Conservation (phyloP, 129 eudicot genomes). For the Cynara cardunculus region DNA sequence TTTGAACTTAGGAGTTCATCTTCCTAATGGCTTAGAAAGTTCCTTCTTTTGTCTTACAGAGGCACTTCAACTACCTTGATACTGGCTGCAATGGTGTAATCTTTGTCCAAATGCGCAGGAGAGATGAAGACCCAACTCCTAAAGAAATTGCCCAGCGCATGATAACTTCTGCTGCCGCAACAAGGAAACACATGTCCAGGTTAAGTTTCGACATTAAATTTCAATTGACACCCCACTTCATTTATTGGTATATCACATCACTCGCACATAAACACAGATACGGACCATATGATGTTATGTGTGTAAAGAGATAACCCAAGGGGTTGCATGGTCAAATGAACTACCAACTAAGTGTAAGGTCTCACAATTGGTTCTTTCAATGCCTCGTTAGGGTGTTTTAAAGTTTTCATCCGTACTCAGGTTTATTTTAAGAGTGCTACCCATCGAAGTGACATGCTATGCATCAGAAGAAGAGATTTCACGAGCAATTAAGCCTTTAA, state of each 20-base stretch:
- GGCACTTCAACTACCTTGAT: constrained; percentile 80
- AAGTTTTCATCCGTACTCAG: constrained; percentile 34
- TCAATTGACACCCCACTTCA: neutral
- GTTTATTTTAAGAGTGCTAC: constrained; percentile 82
- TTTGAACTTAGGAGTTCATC: neutral
- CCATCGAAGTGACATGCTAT: constrained; percentile 85
- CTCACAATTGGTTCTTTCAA: neutral
- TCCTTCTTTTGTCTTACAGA: constrained; percentile 37
- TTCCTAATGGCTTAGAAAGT: neutral
- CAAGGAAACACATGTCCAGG: constrained; percentile 86
- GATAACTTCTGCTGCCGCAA: constrained; percentile 66
- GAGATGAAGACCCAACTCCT: constrained; percentile 79
- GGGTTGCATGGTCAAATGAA: neutral
- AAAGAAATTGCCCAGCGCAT: constrained; percentile 76
- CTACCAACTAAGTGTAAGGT: neutral
- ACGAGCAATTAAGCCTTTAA: constrained; percentile 75
- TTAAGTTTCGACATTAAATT: constrained; percentile 8
- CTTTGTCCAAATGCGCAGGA: constrained; percentile 75
- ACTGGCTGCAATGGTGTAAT: constrained; percentile 96
- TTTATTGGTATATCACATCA: neutral
- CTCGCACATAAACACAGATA: neutral
- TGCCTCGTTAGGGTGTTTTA: neutral
- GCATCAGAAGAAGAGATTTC: constrained; percentile 88
- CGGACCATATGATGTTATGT: neutral
- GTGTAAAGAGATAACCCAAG: neutral